These are phyloP conservation scores for Arxiozyma telluris DNA, from an alignment of 1,139 yeast species.

Conservation along the genomic window DNA sequence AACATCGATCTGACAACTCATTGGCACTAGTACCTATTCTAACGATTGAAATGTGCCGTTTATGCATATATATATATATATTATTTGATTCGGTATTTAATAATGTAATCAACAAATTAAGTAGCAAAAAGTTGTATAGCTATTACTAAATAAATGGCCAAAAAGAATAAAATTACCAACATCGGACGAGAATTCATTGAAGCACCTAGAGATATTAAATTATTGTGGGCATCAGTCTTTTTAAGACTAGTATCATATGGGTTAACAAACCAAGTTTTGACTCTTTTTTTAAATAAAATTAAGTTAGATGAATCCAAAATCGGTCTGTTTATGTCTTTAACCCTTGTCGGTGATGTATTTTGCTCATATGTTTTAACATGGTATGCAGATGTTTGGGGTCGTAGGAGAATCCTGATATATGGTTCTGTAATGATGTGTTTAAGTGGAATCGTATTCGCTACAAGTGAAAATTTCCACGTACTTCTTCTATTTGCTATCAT, in stretches of 20 bases:
- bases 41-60: too few relatives aligned
- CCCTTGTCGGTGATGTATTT: constrained; percentile 69
- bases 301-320: constrained; percentile 50
- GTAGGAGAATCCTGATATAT: constrained; percentile 52
- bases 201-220: constrained; percentile 44
- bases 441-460: constrained; percentile 60
- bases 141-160: neutral
- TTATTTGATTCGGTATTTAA: too few relatives aligned
- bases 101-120: too few relatives aligned
- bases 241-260: constrained; percentile 74
- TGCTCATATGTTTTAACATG: constrained; percentile 67
- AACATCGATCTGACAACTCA: too few relatives aligned
- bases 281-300: constrained; percentile 53
- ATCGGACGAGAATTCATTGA: constrained; percentile 5
- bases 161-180: neutral
- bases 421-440: constrained; percentile 65
- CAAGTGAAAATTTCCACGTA: constrained; percentile 41
- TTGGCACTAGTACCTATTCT: too few relatives aligned
- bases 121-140: neutral
- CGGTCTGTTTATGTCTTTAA: constrained; percentile 77
- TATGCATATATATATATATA: too few relatives aligned
- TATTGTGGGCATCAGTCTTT: constrained; percentile 65
- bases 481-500: constrained; percentile 55
- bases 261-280: constrained; percentile 69
- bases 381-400: constrained; percentile 70